A percentile compares a stretch with the other conserved stretches of the same genome.
Conservation (phyloP, 805 yeast genomes). For the Metschnikowia similis region DNA sequence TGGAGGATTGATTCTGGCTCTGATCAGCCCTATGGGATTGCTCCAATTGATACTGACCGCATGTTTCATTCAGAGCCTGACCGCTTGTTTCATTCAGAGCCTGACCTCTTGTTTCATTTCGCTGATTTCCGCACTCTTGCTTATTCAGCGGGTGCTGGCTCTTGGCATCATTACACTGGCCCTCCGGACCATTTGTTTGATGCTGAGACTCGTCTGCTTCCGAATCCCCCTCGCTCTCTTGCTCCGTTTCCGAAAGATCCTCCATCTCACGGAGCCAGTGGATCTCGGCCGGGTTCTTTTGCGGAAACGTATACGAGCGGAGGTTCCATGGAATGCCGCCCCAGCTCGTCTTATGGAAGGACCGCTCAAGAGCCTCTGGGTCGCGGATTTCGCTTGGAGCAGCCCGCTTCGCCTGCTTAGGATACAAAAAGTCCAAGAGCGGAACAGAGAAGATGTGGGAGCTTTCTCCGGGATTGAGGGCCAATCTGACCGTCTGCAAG, state of each 20-base stretch:
- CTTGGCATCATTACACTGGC: background rate
- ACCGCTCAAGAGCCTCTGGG: slow-evolving; percentile 29
- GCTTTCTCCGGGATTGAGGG: slow-evolving; percentile 73
- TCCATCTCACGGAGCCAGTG: slow-evolving; percentile 57
- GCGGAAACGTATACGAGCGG: slow-evolving; percentile 59
- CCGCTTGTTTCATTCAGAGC: no score
- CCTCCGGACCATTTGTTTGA: background rate
- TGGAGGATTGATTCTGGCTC: background rate
- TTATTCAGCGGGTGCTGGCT: background rate
- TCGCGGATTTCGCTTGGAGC: slow-evolving; percentile 20
- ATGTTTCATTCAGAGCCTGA: no score
- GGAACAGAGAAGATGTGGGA: slow-evolving; percentile 70
- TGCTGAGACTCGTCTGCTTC: slow-evolving; percentile 31
- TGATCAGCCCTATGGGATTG: background rate
- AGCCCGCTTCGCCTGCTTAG: slow-evolving; percentile 13
- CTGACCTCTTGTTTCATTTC: no score
- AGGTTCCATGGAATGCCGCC: slow-evolving; percentile 68
- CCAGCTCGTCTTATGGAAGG: slow-evolving; percentile 49
- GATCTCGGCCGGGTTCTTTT: slow-evolving; percentile 50
- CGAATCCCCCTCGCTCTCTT: slow-evolving; percentile 14
- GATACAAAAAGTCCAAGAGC: slow-evolving; percentile 51
- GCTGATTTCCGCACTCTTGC: no score
- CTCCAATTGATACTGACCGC: no score
- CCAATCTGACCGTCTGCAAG: slow-evolving; percentile 32
- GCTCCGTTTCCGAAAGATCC: slow-evolving; percentile 56